phyloP scores from a whole-genome alignment of 2,329 filamentous ascomycete species.

The Decorospora gaudefroyi region DNA sequence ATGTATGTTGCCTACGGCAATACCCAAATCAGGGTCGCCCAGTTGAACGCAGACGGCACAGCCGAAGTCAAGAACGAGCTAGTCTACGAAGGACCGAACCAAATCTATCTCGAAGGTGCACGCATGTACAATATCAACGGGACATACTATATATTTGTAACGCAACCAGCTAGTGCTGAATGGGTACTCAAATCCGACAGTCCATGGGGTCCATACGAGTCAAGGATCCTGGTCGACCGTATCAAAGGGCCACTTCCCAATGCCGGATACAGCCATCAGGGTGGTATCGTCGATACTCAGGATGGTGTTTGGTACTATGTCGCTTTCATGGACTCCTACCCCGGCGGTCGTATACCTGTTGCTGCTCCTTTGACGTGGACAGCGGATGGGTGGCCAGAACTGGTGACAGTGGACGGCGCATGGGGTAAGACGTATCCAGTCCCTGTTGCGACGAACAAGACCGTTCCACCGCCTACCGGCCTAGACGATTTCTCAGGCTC shows the following conservation, averaged over 20 bases:
- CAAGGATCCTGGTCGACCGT: conserved; percentile 51
- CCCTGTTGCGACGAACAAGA: conserved; percentile 39
- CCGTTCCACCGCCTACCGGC: conserved; percentile 43
- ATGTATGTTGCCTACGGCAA: conserved; percentile 63
- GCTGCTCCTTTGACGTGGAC: conserved; percentile 61
- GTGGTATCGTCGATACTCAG: conserved; percentile 59
- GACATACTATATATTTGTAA: conserved; percentile 60
- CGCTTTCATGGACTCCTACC: conserved; percentile 61
- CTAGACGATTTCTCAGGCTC: conserved; percentile 55
- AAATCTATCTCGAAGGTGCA: conserved; percentile 55
- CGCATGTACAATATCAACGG: conserved; percentile 63
- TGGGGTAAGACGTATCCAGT: conserved; percentile 56
- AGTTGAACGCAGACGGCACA: conserved; percentile 57
- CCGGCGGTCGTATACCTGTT: conserved; percentile 61
- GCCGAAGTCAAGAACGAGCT: conserved; percentile 52
- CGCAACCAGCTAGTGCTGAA: conserved; percentile 53
- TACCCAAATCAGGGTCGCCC: conserved; percentile 56
- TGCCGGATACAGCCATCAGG: conserved; percentile 59
- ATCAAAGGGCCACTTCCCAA: conserved; percentile 53
- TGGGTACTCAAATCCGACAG: conserved; percentile 57
- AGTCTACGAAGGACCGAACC: conserved; percentile 51
- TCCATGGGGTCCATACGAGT: conserved; percentile 60
- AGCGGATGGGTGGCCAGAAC: conserved; percentile 57
- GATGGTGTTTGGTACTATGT: conserved; percentile 63
- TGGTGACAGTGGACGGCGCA: conserved; percentile 51